Conservation (phyloP, 257 asterid genomes). For the Solanum bukasovii region DNA sequence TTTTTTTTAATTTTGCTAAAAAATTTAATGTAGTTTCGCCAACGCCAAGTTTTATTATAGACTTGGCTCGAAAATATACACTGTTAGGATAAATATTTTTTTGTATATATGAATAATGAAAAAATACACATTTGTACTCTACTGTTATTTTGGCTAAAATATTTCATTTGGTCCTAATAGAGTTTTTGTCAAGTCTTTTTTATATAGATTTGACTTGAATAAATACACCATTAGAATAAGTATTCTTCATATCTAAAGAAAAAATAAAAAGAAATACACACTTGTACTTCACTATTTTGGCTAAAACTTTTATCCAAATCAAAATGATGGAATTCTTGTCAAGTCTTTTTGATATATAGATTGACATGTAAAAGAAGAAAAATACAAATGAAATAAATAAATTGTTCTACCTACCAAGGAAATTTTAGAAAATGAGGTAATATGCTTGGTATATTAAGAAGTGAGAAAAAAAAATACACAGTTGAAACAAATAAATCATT, state of each 20-base stretch:
- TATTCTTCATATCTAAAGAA: not conserved
- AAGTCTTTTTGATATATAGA: not conserved
- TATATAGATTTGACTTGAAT: not conserved
- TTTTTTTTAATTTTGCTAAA: not conserved
- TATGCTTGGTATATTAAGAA: not conserved
- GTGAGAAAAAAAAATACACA: not conserved
- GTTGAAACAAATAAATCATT: not conserved
- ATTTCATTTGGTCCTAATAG: too few species aligned
- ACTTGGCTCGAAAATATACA: not conserved
- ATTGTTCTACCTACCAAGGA: not conserved
- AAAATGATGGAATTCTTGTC: not conserved
- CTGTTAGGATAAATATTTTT: too few species aligned
- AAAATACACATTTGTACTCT: too few species aligned
- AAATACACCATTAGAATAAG: not conserved
- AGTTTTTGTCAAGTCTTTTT: not conserved
- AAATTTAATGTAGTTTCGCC: too few species aligned
- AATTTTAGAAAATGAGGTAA: not conserved
- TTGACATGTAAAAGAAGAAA: not conserved
- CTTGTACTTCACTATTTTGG: not conserved
- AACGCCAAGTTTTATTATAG: not conserved
- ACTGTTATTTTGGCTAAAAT: too few species aligned
- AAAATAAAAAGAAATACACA: not conserved
- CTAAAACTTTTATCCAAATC: not conserved
- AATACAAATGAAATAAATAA: not conserved
- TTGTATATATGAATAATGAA: too few species aligned